Evolutionary conservation across 1,284 basidiomycete genomes (phyloP), one percentile per base, ranked within the genome.

Genomic region (Earliella scabrosa): DNA sequence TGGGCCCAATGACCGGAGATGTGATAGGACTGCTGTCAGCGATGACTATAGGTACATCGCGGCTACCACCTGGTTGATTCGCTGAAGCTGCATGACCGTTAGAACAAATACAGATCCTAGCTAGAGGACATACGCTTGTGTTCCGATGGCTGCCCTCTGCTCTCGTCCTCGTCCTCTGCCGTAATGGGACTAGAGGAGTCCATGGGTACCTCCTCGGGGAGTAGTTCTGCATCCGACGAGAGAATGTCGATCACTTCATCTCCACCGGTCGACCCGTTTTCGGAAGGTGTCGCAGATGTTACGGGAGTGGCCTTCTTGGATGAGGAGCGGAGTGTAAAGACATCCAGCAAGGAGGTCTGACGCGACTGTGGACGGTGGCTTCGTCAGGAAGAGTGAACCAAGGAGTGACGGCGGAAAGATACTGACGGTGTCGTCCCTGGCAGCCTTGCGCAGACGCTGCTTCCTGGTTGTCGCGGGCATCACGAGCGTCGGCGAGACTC

Each of bases 31-130:
- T 46, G 52, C 61, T 54, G 60, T 60, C 39, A 32, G 52, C 32
- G 21, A 59, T 45, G 11, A 68, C 50, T 31, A 70, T 70, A 23
- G 68, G 66, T 3, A 56, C 45, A 14, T 68, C 68, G 18, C 64
- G 63, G 50, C 58, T 66, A 14, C 52, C 43, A 35, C 49, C 51
- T 50, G 27, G 20, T 40, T 23, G 34, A 16, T 16, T 36, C 21
- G 34, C 14, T n/a, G 27, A 18, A 24, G 45, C 45, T 49, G 21
- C 2, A 7, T 18, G 20, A 41, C 27, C n/a, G 36, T 48, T 46
- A 21, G 49, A 43, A 26, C 35, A 13, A 4, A 11, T 23, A 32
- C 11, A 26, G n/a, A n/a, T n/a, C n/a, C n/a, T n/a, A n/a, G n/a
- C n/a, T n/a, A n/a, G n/a, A n/a, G n/a, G n/a, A n/a, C n/a, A n/a